Conservation (phyloP, 257 asterid genomes). For the Voacanga thouarsii region DNA sequence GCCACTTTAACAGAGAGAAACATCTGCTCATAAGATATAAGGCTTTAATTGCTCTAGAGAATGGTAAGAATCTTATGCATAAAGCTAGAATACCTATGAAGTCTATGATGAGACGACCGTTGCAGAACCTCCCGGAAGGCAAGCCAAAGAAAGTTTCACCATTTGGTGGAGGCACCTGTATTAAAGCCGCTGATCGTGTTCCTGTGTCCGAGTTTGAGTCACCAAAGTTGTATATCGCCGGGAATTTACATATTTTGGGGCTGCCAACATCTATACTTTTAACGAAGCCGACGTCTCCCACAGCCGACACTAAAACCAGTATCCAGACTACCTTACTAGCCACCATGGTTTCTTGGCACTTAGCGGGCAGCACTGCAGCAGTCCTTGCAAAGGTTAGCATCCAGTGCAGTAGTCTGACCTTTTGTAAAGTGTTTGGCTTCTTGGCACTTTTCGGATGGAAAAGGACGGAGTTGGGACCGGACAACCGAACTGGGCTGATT, state of each 20-base stretch:
- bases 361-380: neutral
- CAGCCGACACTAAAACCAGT: neutral
- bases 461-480: too few species aligned
- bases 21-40: too few species aligned
- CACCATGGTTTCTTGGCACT: conserved; percentile 12
- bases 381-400: neutral
- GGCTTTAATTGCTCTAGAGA: too few species aligned
- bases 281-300: neutral
- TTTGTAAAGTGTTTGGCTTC: too few species aligned
- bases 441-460: too few species aligned
- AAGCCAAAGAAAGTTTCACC: conserved; percentile 62
- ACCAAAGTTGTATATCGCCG: conserved; percentile 74
- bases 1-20: too few species aligned
- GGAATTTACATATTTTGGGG: conserved; percentile 19
- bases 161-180: conserved; percentile 47
- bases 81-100: conserved; percentile 43
- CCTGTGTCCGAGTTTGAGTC: conserved; percentile 97
- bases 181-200: conserved; percentile 70
- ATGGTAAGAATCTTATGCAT: conserved; percentile 10
- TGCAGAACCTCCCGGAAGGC: conserved; percentile 68
- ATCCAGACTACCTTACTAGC: conserved; percentile 9
- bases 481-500: too few species aligned
- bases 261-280: neutral
- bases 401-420: neutral
- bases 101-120: conserved; percentile 81